These are phyloP conservation scores for Candida methanosorbosa DNA, from an alignment of 805 yeast genomes.

Conservation along the genomic window DNA sequence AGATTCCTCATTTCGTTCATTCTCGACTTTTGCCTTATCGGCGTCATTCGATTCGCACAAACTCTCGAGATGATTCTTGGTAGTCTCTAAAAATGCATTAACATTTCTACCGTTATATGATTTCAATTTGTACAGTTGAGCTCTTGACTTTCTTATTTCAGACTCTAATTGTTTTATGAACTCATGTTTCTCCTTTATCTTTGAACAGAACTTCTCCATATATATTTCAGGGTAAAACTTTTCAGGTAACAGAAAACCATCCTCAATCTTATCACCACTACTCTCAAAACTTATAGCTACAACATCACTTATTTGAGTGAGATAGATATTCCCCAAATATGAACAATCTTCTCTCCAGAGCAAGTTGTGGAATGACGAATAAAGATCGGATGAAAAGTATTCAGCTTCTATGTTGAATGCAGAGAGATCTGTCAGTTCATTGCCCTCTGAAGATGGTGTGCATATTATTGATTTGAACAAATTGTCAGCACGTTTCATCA, in stretches of 20 bases:
- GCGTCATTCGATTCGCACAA: no score
- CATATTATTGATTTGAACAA: constrained; percentile 12
- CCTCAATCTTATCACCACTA: constrained; percentile 17
- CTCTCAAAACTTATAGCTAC: constrained; percentile 25
- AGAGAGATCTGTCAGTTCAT: constrained; percentile 7
- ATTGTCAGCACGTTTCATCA: constrained; percentile 6
- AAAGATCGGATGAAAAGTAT: constrained; percentile 20
- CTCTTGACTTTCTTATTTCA: constrained; percentile 6
- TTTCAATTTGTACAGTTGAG: constrained; percentile 14
- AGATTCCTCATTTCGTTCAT: no score
- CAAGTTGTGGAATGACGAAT: constrained; percentile 23
- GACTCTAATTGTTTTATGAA: constrained; percentile 9
- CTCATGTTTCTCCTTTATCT: constrained; percentile 12
- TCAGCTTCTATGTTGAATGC: constrained; percentile 26
- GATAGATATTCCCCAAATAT: constrained; percentile 10
- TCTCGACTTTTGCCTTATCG: no score
- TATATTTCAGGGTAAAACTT: constrained; percentile 32
- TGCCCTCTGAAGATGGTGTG: constrained; percentile 1
- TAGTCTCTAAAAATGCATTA: constrained; percentile 13
- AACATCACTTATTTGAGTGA: constrained; percentile 23
- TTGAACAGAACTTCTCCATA: constrained; percentile 17
- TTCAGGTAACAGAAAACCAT: constrained; percentile 21
- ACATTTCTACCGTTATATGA: constrained; percentile 25
- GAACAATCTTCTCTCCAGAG: constrained; percentile 23
- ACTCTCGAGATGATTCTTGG: constrained; percentile 17